Conservation (phyloP, 2,329 filamentous ascomycete species). For the Leptoxyphium fumago region DNA sequence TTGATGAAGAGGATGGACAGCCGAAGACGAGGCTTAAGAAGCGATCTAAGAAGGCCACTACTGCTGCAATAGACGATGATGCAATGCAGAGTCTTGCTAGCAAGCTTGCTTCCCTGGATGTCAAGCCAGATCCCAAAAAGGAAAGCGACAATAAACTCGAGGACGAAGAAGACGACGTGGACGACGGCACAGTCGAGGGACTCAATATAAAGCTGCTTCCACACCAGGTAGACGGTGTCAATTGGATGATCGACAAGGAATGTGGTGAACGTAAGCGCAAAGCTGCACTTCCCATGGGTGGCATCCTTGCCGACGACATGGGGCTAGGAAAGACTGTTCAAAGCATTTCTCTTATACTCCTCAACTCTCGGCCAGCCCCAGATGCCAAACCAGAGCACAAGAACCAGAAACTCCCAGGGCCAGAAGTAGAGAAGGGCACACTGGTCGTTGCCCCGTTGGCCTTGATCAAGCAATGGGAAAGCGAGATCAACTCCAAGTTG, state of each 20-base stretch:
- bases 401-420: conserved; percentile 50
- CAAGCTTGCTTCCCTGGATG: conserved; percentile 28
- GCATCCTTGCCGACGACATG: conserved; percentile 95
- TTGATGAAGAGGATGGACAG: conserved; percentile 57
- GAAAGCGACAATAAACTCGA: conserved; percentile 30
- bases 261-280: conserved; percentile 73
- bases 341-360: conserved; percentile 75
- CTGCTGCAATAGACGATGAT: conserved; percentile 19
- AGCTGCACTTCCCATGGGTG: conserved; percentile 67
- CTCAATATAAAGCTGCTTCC: conserved; percentile 78
- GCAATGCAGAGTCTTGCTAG: conserved; percentile 27
- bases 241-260: conserved; percentile 92
- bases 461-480: conserved; percentile 93
- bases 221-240: conserved; percentile 85
- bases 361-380: conserved; percentile 49
- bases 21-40: conserved; percentile 28
- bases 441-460: conserved; percentile 86
- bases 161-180: conserved; percentile 33
- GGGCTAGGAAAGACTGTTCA: conserved; percentile 93
- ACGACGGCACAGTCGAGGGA: conserved; percentile 57
- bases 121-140: conserved; percentile 35
- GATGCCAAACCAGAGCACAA: conserved; percentile 35
- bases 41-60: conserved; percentile 29
- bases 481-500: conserved; percentile 77
- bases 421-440: conserved; percentile 60